Evolutionary conservation across 768 basidiomycete genomes (phyloP).

Genomic region (Pleurotus tuber-regium): DNA sequence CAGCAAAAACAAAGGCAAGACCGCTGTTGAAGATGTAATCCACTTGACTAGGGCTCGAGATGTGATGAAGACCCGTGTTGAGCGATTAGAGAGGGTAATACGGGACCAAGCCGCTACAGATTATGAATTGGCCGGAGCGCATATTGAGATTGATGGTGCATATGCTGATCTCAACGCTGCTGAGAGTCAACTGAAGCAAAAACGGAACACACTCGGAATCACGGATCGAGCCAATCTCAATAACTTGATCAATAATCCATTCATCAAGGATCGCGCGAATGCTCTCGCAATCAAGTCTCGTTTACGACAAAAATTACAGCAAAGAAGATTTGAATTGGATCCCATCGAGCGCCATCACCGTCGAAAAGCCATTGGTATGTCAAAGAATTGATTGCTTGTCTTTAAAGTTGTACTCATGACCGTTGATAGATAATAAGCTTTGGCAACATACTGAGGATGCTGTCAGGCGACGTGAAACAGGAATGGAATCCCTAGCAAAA

Average conservation of each 20-base stretch:
- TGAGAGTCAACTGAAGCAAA: not conserved
- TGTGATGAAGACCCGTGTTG: not conserved
- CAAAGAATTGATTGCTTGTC: not conserved
- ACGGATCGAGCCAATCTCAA: not conserved
- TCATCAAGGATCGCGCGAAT: constrained; percentile 2
- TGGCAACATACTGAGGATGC: constrained; percentile 24
- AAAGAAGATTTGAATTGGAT: constrained; percentile 7
- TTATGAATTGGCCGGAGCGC: not conserved
- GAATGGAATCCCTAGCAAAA: constrained; percentile 20
- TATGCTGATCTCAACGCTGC: not conserved
- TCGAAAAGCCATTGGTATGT: not conserved
- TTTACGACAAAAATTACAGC: not conserved
- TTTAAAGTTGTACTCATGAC: not conserved
- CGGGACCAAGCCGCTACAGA: too few relatives aligned
- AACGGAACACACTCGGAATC: not conserved
- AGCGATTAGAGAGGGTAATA: not conserved
- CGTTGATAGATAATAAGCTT: constrained; percentile 23
- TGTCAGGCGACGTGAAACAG: constrained; percentile 25
- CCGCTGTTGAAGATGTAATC: constrained; percentile 4
- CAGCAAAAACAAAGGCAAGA: constrained; percentile 5
- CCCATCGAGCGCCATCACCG: too few relatives aligned
- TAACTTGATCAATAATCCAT: not conserved
- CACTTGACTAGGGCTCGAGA: not conserved
- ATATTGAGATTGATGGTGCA: not conserved
- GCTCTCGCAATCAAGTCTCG: too few relatives aligned